Conservation (phyloP, 129 eudicot genomes). For the Chrysanthemum lavandulifolium region DNA sequence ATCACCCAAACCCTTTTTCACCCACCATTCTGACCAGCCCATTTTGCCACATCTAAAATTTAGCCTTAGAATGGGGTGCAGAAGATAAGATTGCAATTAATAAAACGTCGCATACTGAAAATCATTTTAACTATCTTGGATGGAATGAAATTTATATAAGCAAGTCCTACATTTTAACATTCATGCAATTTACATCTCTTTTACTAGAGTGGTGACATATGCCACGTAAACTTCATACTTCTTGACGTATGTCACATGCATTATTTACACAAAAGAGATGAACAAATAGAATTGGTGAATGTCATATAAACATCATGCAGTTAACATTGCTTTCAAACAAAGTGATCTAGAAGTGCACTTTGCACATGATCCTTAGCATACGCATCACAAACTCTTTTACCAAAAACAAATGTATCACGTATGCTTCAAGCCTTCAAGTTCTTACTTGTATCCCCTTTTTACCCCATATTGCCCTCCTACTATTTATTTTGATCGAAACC, state of each 20-base stretch:
- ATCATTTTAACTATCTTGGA: neutral
- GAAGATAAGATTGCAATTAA: neutral
- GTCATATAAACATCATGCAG: constrained; percentile 35
- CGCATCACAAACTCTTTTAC: constrained; percentile 43
- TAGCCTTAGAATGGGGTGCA: too few species aligned
- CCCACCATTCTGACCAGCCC: neutral
- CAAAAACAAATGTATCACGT: constrained; percentile 28
- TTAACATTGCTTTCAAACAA: constrained; percentile 34
- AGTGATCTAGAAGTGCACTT: constrained; percentile 28
- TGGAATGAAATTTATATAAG: neutral
- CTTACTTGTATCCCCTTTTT: neutral
- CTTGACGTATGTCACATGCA: constrained; percentile 30
- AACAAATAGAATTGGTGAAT: constrained; percentile 8
- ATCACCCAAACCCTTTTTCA: neutral
- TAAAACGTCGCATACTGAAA: constrained; percentile 1
- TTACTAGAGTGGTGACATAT: constrained; percentile 11
- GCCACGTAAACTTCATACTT: constrained; percentile 20
- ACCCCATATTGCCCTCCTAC: too few species aligned
- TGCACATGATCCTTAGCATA: constrained; percentile 41
- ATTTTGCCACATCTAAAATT: neutral
- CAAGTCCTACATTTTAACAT: constrained; percentile 7
- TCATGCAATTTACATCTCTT: constrained; percentile 13
- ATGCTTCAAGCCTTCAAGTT: constrained; percentile 25
- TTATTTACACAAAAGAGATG: neutral
- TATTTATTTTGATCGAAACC: too few species aligned